phyloP scores from a whole-genome alignment of 768 basidiomycete species.

The Suillus bovinus region DNA sequence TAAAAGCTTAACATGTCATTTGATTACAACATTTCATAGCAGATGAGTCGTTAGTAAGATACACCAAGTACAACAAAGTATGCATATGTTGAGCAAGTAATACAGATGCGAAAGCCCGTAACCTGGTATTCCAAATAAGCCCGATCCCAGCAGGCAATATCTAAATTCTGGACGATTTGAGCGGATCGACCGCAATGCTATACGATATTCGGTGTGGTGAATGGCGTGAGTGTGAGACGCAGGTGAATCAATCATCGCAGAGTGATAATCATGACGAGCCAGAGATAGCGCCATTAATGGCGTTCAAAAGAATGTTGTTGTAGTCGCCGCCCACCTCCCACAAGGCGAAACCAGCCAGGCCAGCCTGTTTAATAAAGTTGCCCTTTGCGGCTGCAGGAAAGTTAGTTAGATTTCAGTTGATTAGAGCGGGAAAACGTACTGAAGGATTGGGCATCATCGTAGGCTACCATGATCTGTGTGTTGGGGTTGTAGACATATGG shows the following conservation, averaged over 20 bases:
- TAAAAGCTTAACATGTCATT: not conserved
- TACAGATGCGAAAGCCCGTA: not conserved
- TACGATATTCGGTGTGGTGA: conserved; percentile 3
- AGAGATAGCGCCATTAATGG: conserved; percentile 33
- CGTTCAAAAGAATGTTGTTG: conserved; percentile 33
- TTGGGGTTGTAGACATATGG: conserved; percentile 65
- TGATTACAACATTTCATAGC: not conserved
- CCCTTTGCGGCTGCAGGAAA: conserved; percentile 42
- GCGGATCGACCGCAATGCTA: conserved; percentile 6
- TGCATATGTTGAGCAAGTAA: not conserved
- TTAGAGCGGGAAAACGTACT: conserved; percentile 30
- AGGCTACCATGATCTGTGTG: conserved; percentile 60
- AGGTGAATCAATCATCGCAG: conserved; percentile 12
- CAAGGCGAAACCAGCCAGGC: conserved; percentile 45
- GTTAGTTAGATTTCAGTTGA: not conserved
- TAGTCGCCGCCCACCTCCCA: conserved; percentile 48
- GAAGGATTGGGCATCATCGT: conserved; percentile 63
- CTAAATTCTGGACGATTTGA: not conserved
- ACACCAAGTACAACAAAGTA: conserved; percentile 1
- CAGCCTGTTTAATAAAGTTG: conserved; percentile 33
- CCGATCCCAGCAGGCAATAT: not conserved
- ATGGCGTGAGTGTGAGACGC: not conserved
- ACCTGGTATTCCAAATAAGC: not conserved
- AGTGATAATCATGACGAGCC: conserved; percentile 9
- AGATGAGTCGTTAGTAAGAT: not conserved